Evolutionary conservation across 768 basidiomycete species (phyloP), one percentile per base, ranked within the genome.

Genomic region (Mrakia hoshinonis): DNA sequence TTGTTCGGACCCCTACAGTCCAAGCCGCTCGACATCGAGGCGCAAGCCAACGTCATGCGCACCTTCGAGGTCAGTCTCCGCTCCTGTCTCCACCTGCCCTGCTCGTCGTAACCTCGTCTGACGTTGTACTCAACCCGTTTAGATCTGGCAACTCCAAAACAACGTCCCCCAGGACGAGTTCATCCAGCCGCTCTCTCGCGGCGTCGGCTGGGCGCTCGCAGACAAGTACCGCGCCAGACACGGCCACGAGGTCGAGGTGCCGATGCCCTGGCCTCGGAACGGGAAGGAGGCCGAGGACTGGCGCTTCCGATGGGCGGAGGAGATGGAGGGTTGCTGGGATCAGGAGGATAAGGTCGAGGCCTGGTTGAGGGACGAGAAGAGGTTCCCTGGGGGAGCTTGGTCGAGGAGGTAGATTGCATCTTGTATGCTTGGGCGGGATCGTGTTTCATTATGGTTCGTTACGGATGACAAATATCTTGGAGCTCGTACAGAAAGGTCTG

Each of bases 241-340:
- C 5, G 67, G 18, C 7, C 51, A 24, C 22, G 49, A 24, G 12
- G 20, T 24, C n/a, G n/a, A 52, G 13, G 67, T n/a, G 38, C 2
- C 38, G 1, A 54, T 68, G 4, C 67, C 67, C 1, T 24, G 51
- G 13, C 67, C 67, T 1, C 43, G 54, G 47, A 68, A 43, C 24
- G 55, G 18, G 6, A 29, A 29, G n/a, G 67, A 68, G 20, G 54
- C 67, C 13, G 67, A 47, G 24, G 55, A 48, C 34, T 26, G 55
- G 26, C 31, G 46, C 4, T 68, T 47, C 15, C 43, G 39, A 3
- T 68, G 31, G 22, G 29, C 58, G 0, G 26, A 12, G 22, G 54
- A 58, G 39, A 68, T 68, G 67, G 67, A 68, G 34, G 67, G 67
- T 18, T 39, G 58, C 20, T 68, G 67, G 67, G 67, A 31, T 12